Conservation (phyloP, 441 rosid species). For the Metrosideros polymorpha region DNA sequence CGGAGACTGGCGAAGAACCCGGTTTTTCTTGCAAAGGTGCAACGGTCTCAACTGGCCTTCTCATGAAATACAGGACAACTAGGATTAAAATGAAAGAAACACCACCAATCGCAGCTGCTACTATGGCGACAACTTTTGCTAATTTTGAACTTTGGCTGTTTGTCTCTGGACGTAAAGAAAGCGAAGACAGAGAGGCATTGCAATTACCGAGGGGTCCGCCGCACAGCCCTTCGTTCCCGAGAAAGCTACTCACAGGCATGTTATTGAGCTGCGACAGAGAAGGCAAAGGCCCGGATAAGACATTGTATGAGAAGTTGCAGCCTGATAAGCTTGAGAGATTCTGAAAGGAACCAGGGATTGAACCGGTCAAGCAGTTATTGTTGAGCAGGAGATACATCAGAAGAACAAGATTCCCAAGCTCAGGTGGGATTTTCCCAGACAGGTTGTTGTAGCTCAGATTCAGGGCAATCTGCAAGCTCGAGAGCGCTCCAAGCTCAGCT, state of each 20-base stretch:
- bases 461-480: slow-evolving; percentile 2
- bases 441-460: slow-evolving; percentile 9
- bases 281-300: slow-evolving; percentile 4
- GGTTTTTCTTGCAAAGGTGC: slow-evolving; percentile 4
- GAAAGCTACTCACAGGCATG: slow-evolving; percentile 2
- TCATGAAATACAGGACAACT: background rate
- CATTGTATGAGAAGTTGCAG: slow-evolving; percentile 11
- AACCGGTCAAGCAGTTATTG: slow-evolving; percentile 4
- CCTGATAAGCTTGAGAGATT: background rate
- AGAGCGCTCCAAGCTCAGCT: background rate
- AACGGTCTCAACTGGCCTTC: slow-evolving; percentile 1
- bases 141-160: background rate
- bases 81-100: background rate
- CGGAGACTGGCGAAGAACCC: background rate
- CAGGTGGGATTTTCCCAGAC: slow-evolving; percentile 4
- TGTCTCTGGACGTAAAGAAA: background rate
- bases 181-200: background rate
- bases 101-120: background rate
- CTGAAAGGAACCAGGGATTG: slow-evolving; percentile 1
- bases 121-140: background rate
- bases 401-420: slow-evolving; percentile 1
- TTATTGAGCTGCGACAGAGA: background rate
- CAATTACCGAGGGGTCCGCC: slow-evolving; percentile 1
- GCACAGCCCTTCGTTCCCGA: slow-evolving; percentile 1
- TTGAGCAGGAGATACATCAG: slow-evolving; percentile 7